Evolutionary conservation across 129 eudicot genomes (phyloP).

Genomic region (Oenanthe sinensis): DNA sequence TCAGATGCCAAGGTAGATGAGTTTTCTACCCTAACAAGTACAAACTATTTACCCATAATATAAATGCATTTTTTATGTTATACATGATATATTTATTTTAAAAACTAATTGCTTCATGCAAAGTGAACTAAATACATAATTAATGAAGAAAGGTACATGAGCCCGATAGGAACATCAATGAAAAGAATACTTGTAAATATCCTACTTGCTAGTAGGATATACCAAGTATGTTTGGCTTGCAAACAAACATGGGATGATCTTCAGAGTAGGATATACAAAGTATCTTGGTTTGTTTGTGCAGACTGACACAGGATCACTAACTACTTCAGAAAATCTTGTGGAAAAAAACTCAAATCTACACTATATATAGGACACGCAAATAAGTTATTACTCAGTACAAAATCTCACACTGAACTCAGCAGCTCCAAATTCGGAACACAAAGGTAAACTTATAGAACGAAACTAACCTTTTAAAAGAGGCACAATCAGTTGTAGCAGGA

Average conservation of each 20-base stretch:
- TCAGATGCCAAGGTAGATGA: not conserved
- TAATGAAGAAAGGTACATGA: too few relatives aligned
- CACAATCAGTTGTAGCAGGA: constrained; percentile 20
- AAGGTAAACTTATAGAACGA: not conserved
- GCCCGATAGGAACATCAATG: too few relatives aligned
- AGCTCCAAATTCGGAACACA: not conserved
- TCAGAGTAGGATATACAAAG: not conserved
- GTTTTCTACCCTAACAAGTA: not conserved
- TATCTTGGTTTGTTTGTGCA: too few relatives aligned
- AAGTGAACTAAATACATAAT: too few relatives aligned
- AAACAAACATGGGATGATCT: not conserved
- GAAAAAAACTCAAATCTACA: not conserved
- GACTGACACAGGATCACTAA: not conserved
- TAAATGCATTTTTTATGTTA: too few relatives aligned
- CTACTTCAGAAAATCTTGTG: not conserved
- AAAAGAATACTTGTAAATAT: not conserved
- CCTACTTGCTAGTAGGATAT: not conserved
- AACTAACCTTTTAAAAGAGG: constrained; percentile 39
- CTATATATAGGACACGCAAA: not conserved
- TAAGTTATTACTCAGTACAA: not conserved
- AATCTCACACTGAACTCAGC: not conserved
- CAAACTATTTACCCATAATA: not conserved
- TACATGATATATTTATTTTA: too few relatives aligned
- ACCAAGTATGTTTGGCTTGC: not conserved
- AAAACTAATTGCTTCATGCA: too few relatives aligned